These are phyloP conservation scores for Lepiota brunneoincarnata DNA, from an alignment of 768 basidiomycete species.

Conservation along the genomic window DNA sequence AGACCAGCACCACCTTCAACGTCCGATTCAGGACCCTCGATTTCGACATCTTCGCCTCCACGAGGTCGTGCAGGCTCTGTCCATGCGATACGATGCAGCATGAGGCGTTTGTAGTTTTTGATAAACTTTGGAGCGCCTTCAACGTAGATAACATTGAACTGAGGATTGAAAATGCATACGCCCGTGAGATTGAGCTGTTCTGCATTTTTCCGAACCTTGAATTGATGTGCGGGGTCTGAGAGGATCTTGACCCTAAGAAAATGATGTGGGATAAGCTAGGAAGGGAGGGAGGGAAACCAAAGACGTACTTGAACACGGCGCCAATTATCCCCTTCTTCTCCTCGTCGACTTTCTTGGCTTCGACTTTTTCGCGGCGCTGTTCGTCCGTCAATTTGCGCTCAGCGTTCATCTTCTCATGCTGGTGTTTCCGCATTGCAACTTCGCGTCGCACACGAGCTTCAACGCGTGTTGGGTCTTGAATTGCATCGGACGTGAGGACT, in stretches of 20 bases:
- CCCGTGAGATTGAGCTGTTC: conserved; percentile 88
- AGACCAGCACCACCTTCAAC: conserved; percentile 24
- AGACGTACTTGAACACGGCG: conserved; percentile 86
- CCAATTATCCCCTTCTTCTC: conserved; percentile 83
- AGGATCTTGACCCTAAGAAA: conserved; percentile 73
- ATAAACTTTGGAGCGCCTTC: conserved; percentile 89
- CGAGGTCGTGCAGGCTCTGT: conserved; percentile 85
- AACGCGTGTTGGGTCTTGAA: conserved; percentile 96
- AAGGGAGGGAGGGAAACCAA: neutral
- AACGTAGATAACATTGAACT: conserved; percentile 89
- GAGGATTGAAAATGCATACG: conserved; percentile 85
- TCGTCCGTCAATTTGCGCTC: conserved; percentile 92
- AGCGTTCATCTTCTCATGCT: conserved; percentile 91
- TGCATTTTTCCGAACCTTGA: conserved; percentile 96
- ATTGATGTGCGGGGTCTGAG: conserved; percentile 89
- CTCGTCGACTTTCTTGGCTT: conserved; percentile 81
- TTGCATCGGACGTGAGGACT: conserved; percentile 92
- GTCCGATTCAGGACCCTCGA: conserved; percentile 50
- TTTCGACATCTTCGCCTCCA: conserved; percentile 68
- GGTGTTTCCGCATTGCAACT: conserved; percentile 84
- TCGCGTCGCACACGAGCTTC: conserved; percentile 94
- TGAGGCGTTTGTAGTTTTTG: conserved; percentile 82
- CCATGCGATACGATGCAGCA: conserved; percentile 90
- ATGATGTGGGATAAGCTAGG: neutral
- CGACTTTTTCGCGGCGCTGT: conserved; percentile 82